These are phyloP conservation scores for Cryptosporidium xiaoi DNA, from an alignment of 169 alveolate species.

Conservation along the genomic window DNA sequence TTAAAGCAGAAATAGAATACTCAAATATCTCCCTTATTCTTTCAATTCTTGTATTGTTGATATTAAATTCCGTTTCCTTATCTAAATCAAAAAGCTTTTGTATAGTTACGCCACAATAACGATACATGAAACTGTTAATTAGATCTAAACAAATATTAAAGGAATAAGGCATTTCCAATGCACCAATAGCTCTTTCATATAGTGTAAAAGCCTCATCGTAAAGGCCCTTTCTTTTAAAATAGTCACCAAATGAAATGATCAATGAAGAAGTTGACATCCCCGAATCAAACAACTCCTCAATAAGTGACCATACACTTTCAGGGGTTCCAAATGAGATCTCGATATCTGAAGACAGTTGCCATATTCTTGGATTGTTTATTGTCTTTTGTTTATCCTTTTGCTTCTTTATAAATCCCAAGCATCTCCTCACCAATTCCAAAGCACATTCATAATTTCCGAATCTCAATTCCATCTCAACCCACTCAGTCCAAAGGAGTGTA, in stretches of 20 bases:
- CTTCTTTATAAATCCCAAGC: conserved; percentile 29
- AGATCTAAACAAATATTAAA: conserved; percentile 20
- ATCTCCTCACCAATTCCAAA: conserved; percentile 20
- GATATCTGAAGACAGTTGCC: conserved; percentile 61
- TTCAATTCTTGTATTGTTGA: conserved; percentile 14
- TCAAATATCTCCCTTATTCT: conserved; percentile 47
- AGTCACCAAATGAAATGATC: conserved; percentile 18
- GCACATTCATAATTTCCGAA: conserved; percentile 55
- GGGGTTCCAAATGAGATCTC: conserved; percentile 53
- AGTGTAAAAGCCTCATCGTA: conserved; percentile 59
- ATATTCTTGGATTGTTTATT: conserved; percentile 1
- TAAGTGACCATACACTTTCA: conserved; percentile 24
- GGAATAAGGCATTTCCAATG: conserved; percentile 17
- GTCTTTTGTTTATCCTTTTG: conserved; percentile 29
- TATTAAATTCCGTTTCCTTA: background rate
- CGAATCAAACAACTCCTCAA: conserved; percentile 49
- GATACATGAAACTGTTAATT: conserved; percentile 36
- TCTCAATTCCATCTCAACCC: conserved; percentile 74
- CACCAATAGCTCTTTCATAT: conserved; percentile 47
- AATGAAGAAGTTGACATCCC: conserved; percentile 38
- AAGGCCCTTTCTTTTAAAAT: conserved; percentile 8
- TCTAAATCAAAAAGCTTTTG: conserved; percentile 14
- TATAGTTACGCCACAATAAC: conserved; percentile 26
- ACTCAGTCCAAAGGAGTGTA: conserved; percentile 68
- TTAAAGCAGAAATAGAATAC: background rate